Conservation (phyloP, 257 asterid genomes). For the Ilex aquifolium region DNA sequence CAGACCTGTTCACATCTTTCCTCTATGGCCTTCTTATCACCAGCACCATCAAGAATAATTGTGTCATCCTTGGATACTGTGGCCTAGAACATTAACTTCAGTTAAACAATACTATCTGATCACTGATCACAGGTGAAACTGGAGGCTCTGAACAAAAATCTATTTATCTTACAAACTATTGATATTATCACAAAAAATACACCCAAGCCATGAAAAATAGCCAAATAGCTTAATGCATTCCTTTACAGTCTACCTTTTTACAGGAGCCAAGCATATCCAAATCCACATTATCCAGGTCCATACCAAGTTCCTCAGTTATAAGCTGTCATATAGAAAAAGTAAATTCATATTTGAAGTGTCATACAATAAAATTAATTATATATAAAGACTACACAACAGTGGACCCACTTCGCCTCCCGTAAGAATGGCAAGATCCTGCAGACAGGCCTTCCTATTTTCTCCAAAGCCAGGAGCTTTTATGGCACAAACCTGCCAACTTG, state of each 20-base stretch:
- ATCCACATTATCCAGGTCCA: slow-evolving; percentile 76
- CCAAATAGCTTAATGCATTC: no score
- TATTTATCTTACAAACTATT: no score
- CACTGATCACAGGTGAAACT: background rate
- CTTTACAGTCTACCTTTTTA: slow-evolving; percentile 54
- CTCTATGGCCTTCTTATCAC: slow-evolving; percentile 75
- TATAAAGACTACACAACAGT: background rate
- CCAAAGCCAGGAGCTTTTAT: slow-evolving; percentile 97
- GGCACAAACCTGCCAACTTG: slow-evolving; percentile 66
- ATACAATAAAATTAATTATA: no score
- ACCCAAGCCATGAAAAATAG: no score
- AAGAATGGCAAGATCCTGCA: slow-evolving; percentile 83
- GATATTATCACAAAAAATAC: no score
- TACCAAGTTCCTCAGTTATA: slow-evolving; percentile 90
- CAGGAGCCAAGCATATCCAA: slow-evolving; percentile 82
- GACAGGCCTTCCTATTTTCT: slow-evolving; percentile 71
- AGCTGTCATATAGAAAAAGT: slow-evolving; percentile 30
- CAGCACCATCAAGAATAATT: slow-evolving; percentile 87
- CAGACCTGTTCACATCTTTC: slow-evolving; percentile 88
- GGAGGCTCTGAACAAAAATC: no score
- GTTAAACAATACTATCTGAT: background rate
- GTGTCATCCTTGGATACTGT: slow-evolving; percentile 89
- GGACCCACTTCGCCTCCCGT: slow-evolving; percentile 79
- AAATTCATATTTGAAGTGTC: background rate
- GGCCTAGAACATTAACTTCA: slow-evolving; percentile 35